Evolutionary conservation across 1,284 basidiomycete species (phyloP), one percentile per base, ranked within the genome.

Genomic region (Leccinum griseonigrum): DNA sequence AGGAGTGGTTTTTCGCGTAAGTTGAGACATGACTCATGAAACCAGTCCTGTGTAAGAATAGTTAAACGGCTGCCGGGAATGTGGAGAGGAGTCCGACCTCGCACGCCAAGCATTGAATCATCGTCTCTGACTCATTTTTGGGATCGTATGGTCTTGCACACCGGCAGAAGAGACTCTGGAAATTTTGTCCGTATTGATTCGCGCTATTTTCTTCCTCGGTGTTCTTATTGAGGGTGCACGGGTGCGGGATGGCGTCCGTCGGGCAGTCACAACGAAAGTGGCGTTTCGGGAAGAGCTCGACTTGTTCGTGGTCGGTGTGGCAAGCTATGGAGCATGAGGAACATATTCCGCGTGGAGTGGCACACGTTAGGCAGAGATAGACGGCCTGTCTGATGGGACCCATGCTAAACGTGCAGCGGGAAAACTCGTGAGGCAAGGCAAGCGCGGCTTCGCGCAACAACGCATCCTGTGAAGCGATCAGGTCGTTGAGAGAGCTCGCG

Each of bases 281-380:
- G 61, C 91, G 83, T 71, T 93, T 93, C 2, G 90, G 90, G 74
- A 93, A 93, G 76, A 93, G 80, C 72, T 93, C 91, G 57, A 92
- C 74, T 71, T 93, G 91, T 69, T 92, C 88, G 74, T 91, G 88
- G 71, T 91, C 80, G 16, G 87, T 88, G 71, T 93, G 91, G 69
- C 91, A 93, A 18, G 90, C 88, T 57, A 92, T 82, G 18, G 89
- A 90, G 74, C 91, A 93, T n/a, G 91, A 87, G 14, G 87, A 83
- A 68, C 91, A 92, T 59, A 92, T 78, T 6, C 83, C 84, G 16
- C 78, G 75, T 0, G 75, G 78, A 59, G 80, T 80, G 32, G 81
- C 79, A 72, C 91, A 93, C 1, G 88, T 87, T 6, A 85, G 71
- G 71, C 91, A 93, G 56, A 91, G 83, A 73, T 92, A 90, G 16